These are phyloP conservation scores for Solanum tarapatanum DNA, from an alignment of 257 asterid genomes.

Conservation along the genomic window DNA sequence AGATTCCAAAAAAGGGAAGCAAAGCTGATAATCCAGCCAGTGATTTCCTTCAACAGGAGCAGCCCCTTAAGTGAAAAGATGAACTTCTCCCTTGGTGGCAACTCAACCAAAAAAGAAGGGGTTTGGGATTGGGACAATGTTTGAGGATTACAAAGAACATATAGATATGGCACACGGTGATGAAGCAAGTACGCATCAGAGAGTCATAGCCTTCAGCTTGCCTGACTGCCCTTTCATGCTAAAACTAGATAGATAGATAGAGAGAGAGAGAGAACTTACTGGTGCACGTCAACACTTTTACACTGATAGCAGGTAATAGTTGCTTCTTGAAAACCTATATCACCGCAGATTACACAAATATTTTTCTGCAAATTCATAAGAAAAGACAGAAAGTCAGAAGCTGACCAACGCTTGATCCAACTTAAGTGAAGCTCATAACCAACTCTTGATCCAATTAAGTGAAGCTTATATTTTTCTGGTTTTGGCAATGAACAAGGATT, in stretches of 20 bases:
- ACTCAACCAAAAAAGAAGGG: background rate
- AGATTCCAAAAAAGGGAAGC: background rate
- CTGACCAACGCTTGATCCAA: background rate
- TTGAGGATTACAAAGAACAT: background rate
- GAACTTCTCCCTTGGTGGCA: background rate
- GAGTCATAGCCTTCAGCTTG: background rate
- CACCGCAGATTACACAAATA: conserved; percentile 54
- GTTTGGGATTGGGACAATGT: background rate
- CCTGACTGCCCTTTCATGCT: background rate
- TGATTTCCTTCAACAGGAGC: background rate
- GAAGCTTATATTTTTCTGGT: background rate
- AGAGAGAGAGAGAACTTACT: conserved; percentile 28
- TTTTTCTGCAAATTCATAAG: conserved; percentile 32
- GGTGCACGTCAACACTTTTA: conserved; percentile 34
- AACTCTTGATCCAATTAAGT: background rate
- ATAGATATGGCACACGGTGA: background rate
- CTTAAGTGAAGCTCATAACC: background rate
- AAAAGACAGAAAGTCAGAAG: background rate
- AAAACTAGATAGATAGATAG: background rate
- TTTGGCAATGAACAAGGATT: background rate
- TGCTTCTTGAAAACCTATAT: conserved; percentile 29
- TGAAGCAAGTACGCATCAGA: background rate
- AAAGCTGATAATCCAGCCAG: background rate
- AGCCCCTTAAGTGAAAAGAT: background rate
- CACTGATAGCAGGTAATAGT: conserved; percentile 39